Conservation (phyloP, 805 yeast species). For the Kurtzmaniella cleridarum region DNA sequence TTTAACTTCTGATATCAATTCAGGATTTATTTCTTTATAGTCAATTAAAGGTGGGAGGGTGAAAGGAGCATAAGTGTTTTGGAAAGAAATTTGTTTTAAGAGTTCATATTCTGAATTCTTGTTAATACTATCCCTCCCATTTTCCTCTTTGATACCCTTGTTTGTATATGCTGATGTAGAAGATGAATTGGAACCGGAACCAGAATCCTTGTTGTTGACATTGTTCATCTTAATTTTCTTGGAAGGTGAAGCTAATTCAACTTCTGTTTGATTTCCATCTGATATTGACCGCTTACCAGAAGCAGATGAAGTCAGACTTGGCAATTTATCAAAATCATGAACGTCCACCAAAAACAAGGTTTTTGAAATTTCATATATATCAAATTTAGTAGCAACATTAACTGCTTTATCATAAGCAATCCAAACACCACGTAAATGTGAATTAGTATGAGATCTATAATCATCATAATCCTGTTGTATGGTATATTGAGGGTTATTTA, state of each 20-base stretch:
- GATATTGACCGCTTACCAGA: conserved; percentile 12
- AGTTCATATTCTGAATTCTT: background rate
- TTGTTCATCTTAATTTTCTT: conserved; percentile 20
- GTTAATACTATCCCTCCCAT: conserved; percentile 1
- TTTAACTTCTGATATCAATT: conserved; percentile 27
- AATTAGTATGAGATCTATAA: conserved; percentile 21
- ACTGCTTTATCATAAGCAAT: conserved; percentile 41
- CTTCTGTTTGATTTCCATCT: conserved; percentile 9
- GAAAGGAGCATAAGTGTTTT: conserved; percentile 32
- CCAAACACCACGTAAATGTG: conserved; percentile 33
- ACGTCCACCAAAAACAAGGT: conserved; percentile 38
- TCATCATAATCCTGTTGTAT: conserved; percentile 20
- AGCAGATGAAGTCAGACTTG: conserved; percentile 6
- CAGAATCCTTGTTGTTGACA: background rate
- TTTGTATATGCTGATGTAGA: background rate
- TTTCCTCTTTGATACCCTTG: background rate
- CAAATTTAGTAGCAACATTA: conserved; percentile 31
- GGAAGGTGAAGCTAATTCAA: conserved; percentile 25
- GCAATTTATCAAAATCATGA: conserved; percentile 37
- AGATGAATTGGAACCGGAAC: background rate
- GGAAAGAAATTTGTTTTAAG: conserved; percentile 3
- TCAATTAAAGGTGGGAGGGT: conserved; percentile 23
- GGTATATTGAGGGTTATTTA: conserved; percentile 25
- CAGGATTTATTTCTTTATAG: conserved; percentile 17
- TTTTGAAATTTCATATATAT: conserved; percentile 33